phyloP scores from a whole-genome alignment of 164 flowering plant species.

The Annona squamosa region DNA sequence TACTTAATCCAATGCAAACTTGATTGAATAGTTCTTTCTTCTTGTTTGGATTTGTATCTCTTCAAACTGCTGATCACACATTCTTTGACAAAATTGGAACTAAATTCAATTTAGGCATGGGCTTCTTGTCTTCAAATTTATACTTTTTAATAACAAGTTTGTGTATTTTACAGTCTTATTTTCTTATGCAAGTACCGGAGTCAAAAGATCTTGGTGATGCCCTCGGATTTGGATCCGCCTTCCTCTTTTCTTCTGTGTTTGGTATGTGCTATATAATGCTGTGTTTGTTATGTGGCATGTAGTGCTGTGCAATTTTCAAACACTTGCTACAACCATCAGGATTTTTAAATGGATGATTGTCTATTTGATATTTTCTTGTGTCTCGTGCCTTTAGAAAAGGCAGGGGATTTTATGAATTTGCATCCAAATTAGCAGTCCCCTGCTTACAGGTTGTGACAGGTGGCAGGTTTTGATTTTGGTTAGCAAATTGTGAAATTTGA shows the following conservation, averaged over 20 bases:
- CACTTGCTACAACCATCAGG: no score
- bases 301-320: no score
- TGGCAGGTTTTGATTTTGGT: neutral
- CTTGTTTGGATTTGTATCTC: neutral
- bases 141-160: neutral
- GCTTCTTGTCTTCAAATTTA: neutral
- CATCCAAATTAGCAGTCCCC: neutral
- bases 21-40: neutral
- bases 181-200: constrained; percentile 38
- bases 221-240: constrained; percentile 43
- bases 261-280: constrained; percentile 22
- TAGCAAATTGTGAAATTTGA: neutral
- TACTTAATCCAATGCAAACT: no score
- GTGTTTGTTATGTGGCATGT: no score
- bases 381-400: neutral
- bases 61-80: neutral
- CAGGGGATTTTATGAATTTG: neutral
- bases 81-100: neutral
- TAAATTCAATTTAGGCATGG: neutral
- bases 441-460: neutral
- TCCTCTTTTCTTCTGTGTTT: constrained; percentile 40
- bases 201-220: constrained; percentile 37
- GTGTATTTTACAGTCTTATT: constrained; percentile 26
- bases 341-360: neutral
- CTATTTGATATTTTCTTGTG: neutral